phyloP scores from a whole-genome alignment of 2,329 filamentous ascomycete genomes.

The Monilinia polystroma region DNA sequence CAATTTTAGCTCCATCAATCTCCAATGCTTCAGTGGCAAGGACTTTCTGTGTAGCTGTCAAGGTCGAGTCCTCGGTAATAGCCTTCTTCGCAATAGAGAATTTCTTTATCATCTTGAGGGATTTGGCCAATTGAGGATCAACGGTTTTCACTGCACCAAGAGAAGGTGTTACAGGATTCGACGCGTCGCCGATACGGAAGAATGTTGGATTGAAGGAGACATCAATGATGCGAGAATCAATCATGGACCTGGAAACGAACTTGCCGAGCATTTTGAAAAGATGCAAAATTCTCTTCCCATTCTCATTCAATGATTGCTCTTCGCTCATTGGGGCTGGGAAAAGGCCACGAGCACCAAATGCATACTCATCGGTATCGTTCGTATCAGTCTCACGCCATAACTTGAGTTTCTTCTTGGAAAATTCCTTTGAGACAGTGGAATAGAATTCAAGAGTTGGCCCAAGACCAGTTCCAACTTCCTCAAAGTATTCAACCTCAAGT shows the following conservation, averaged over 20 bases:
- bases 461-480: constrained; percentile 94
- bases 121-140: constrained; percentile 81
- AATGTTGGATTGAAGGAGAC: constrained; percentile 97
- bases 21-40: constrained; percentile 66
- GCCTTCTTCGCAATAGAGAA: constrained; percentile 81
- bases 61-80: constrained; percentile 68
- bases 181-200: constrained; percentile 81
- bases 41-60: constrained; percentile 69
- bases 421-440: constrained; percentile 94
- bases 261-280: constrained; percentile 93
- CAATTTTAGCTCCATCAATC: constrained; percentile 74
- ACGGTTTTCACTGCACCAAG: constrained; percentile 87
- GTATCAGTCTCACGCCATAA: constrained; percentile 92
- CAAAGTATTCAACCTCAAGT: constrained; percentile 96
- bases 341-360: constrained; percentile 78
- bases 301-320: constrained; percentile 69
- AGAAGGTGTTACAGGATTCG: constrained; percentile 70
- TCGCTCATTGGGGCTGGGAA: constrained; percentile 90
- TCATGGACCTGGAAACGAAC: constrained; percentile 96
- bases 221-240: constrained; percentile 96
- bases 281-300: constrained; percentile 83
- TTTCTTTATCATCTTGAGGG: constrained; percentile 81
- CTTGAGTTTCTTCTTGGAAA: constrained; percentile 94
- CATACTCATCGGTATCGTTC: constrained; percentile 71
- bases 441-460: constrained; percentile 98